Percentiles rank a stretch among this genome's conserved stretches.
These are phyloP conservation scores for Ilyonectria robusta DNA, from an alignment of 2,329 filamentous ascomycete genomes.

Conservation along the genomic window DNA sequence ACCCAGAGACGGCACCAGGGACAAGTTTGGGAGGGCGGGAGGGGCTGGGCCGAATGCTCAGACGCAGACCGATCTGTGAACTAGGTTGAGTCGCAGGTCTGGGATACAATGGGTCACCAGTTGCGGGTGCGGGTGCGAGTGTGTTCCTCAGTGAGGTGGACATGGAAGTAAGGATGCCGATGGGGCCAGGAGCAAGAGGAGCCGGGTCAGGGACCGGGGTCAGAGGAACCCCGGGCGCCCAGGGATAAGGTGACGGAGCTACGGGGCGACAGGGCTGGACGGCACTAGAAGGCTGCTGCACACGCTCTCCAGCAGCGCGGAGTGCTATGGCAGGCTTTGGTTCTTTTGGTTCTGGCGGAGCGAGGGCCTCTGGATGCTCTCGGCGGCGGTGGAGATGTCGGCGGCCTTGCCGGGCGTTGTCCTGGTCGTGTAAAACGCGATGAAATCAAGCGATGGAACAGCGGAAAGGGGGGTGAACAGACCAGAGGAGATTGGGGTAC, in stretches of 20 bases:
- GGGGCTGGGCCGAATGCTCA: conserved; percentile 46
- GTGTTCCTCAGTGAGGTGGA: conserved; percentile 45
- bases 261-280: conserved; percentile 30
- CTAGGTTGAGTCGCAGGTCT: conserved; percentile 45
- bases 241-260: conserved; percentile 35
- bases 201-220: conserved; percentile 26
- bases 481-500: conserved; percentile 36
- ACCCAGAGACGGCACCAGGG: conserved; percentile 45
- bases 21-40: conserved; percentile 45
- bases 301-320: conserved; percentile 11
- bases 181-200: conserved; percentile 38
- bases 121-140: conserved; percentile 41
- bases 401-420: conserved; percentile 25
- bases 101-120: conserved; percentile 38
- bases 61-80: conserved; percentile 49
- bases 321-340: conserved; percentile 1
- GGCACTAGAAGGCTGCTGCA: conserved; percentile 24
- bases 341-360: conserved; percentile 11
- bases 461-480: conserved; percentile 29
- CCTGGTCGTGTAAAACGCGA: conserved; percentile 8
- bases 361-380: conserved; percentile 20
- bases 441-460: background rate
- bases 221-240: conserved; percentile 40
- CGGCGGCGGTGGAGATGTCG: conserved; percentile 12
- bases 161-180: conserved; percentile 44